Evolutionary conservation across 1,284 basidiomycete genomes (phyloP), one percentile per base, ranked within the genome.

Genomic region (Kwoniella shivajii): DNA sequence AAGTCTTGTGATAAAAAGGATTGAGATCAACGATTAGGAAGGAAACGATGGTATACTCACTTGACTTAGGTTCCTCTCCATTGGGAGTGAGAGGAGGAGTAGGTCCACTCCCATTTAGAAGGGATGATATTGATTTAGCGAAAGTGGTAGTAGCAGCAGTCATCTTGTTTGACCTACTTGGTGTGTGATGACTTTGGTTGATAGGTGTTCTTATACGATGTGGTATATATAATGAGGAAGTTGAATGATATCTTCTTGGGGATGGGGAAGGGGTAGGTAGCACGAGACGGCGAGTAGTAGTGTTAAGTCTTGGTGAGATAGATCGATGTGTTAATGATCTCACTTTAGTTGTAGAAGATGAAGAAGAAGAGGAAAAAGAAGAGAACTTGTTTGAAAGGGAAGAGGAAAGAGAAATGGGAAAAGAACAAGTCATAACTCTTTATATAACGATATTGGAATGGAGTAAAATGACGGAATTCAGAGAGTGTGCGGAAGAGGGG

Each of bases 21-120:
- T 11, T 4, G 37, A 18, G n/a, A n/a, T n/a, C n/a, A n/a, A n/a
- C n/a, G n/a, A n/a, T n/a, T n/a, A 38, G 48, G 36, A 3, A 20
- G 27, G 27, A 30, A 6, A 16, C 1, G 33, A 10, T 6, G 24
- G 6, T 6, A 22, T 10, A 49, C 54, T 60, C 44, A 60, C 58
- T 26, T 30, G 37, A 22, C 38, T 55, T 48, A 6, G 46, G 26
- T 3, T 43, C 49, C 22, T 42, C 47, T 6, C 3, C 44, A 18
- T 43, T 52, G n/a, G 55, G 43, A 3, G 55, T 46, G 13, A 46
- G 36, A 42, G 49, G 49, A n/a, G 55, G 55, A 3, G 49, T 52
- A 29, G 47, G 55, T 29, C 26, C 29, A 36, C 26, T 38, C 38
- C 33, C 48, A 16, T 56, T 56, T n/a, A 41, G 34, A 16, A 47